Evolutionary conservation across 805 yeast genomes (phyloP), one percentile per base, ranked within the genome.

Genomic region (Komagataella mondaviorum): DNA sequence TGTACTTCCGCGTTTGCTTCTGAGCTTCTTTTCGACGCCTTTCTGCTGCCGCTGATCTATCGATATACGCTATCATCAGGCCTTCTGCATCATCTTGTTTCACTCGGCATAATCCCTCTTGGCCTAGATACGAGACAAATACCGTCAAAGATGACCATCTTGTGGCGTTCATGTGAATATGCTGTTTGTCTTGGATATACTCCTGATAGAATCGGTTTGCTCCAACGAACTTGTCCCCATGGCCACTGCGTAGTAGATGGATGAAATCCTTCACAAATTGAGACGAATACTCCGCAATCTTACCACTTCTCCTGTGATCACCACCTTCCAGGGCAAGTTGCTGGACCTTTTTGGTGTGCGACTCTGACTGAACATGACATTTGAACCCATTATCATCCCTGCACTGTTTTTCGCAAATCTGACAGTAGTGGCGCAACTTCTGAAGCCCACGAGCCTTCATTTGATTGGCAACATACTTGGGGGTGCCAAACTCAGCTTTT

Each of bases 301-400:
- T 55, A 2, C 63, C 59, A 49, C 59, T 57, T n/a, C 62, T 59
- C 17, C 66, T 70, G 12, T 30, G 10, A 30, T 30, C 39, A 10
- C 39, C 39, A 16, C 79, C 76, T 12, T 65, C 66, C 6, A 70
- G 67, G 0, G 75, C 73, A 5, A 79, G 63, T 4, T 73, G 70
- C 17, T 72, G 65, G 47, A 85, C 76, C 50, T 77, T 78, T 17
- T 78, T 76, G 48, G 76, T 65, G 62, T 93, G 99, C 1, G 85
- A 72, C 47, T 86, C 88, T n/a, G 95, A 81, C 55, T 75, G 73
- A n/a, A 83, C 74, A 64, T 93, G 99, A 59, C 91, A 85, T 59
- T 85, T 84, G 71, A 86, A 93, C 23, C 99, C 99, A 67, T 93
- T 91, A 55, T 86, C 95, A 63, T 95, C 99, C 51, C 97, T 71